These are phyloP conservation scores for Graphilbum fragrans DNA, from an alignment of 2,329 filamentous ascomycete genomes.

Conservation along the genomic window DNA sequence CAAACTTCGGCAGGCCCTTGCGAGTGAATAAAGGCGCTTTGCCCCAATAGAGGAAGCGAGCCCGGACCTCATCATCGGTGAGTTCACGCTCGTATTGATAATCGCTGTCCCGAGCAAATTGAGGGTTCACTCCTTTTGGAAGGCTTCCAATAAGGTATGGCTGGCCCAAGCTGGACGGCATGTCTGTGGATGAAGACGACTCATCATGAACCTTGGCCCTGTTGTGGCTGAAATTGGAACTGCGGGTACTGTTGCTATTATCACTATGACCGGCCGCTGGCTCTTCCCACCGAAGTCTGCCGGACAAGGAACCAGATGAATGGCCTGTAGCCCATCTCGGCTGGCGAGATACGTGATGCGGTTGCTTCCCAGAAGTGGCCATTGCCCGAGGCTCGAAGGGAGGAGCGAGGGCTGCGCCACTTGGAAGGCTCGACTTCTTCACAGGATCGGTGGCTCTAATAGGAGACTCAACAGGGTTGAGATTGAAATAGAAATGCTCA, in stretches of 20 bases:
- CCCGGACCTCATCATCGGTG: conserved; percentile 44
- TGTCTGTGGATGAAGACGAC: conserved; percentile 7
- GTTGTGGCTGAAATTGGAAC: background rate
- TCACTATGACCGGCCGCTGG: background rate
- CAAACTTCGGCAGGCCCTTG: conserved; percentile 47
- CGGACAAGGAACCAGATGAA: background rate
- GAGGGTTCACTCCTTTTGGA: conserved; percentile 29
- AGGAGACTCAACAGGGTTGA: conserved; percentile 19
- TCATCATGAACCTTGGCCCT: conserved; percentile 1
- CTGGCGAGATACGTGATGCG: background rate
- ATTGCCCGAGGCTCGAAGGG: conserved; percentile 31
- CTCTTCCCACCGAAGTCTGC: background rate
- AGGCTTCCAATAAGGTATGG: conserved; percentile 46
- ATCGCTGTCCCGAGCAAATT: conserved; percentile 29
- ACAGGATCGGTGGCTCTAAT: conserved; percentile 13
- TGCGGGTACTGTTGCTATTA: background rate
- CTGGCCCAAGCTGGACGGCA: conserved; percentile 9
- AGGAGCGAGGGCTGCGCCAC: conserved; percentile 34
- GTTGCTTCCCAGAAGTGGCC: background rate
- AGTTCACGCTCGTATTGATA: conserved; percentile 45
- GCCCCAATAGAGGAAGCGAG: conserved; percentile 50
- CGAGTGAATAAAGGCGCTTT: conserved; percentile 37
- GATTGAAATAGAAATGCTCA: conserved; percentile 7
- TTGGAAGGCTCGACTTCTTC: conserved; percentile 27
- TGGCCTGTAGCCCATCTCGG: too few relatives aligned